These are phyloP conservation scores for Triticum urartu DNA, from an alignment of 176 grass and related monocot species.

Conservation along the genomic window DNA sequence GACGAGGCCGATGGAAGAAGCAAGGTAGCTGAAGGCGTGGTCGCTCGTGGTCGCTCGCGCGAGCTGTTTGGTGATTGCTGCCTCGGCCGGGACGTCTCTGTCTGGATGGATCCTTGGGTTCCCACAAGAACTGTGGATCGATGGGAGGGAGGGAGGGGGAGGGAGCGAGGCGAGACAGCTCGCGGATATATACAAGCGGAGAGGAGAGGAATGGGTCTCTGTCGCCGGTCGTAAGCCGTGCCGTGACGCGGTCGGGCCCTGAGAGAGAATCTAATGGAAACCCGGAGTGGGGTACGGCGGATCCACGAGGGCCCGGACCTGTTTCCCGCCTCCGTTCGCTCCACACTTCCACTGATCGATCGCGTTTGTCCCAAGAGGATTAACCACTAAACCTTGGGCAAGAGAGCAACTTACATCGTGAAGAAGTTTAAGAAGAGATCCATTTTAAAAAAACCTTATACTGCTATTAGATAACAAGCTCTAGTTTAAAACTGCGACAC, in stretches of 20 bases:
- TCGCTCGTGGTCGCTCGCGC: background rate
- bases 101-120: conserved; percentile 42
- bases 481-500: no score
- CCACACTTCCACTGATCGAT: no score
- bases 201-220: background rate
- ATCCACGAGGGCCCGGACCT: conserved; percentile 13
- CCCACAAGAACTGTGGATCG: conserved; percentile 45
- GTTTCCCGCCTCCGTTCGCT: background rate
- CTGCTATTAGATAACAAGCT: no score
- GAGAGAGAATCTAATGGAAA: conserved; percentile 42
- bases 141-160: conserved; percentile 15
- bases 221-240: background rate
- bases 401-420: no score
- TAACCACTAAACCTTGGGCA: no score
- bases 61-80: background rate
- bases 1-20: no score
- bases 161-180: background rate
- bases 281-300: conserved; percentile 4
- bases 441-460: no score
- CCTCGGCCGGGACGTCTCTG: conserved; percentile 8
- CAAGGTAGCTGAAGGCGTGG: no score
- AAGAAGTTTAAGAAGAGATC: no score
- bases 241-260: conserved; percentile 19
- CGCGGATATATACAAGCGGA: background rate
- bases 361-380: no score